A percentile compares a stretch with the other conserved stretches of the same genome.
Evolutionary conservation across 495 filamentous ascomycete species (phyloP).

Genomic region (Tuber umbilicatum): DNA sequence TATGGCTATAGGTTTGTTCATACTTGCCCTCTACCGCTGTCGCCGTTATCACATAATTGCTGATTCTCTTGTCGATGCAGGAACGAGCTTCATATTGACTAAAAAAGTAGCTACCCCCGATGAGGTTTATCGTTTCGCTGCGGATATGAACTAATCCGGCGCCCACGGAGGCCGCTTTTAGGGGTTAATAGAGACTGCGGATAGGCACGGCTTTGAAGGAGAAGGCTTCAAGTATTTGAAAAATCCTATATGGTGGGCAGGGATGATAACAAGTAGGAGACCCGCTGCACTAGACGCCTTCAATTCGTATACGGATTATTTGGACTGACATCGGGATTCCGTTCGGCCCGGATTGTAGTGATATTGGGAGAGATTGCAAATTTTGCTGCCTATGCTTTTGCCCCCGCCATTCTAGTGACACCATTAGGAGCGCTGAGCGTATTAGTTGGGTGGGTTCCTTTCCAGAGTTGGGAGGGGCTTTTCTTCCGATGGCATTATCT

Average conservation of each 20-base stretch:
- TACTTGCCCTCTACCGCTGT: constrained; percentile 3
- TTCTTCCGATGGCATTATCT: constrained; percentile 4
- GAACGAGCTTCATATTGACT: constrained; percentile 88
- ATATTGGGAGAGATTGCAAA: constrained; percentile 84
- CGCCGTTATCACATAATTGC: constrained; percentile 33
- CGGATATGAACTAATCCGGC: constrained; percentile 7
- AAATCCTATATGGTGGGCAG: constrained; percentile 92
- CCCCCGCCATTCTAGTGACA: constrained; percentile 92
- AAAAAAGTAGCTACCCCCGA: constrained; percentile 60
- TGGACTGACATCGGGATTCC: constrained; percentile 14
- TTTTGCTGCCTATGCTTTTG: constrained; percentile 96
- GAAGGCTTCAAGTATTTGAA: constrained; percentile 90
- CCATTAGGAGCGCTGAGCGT: constrained; percentile 89
- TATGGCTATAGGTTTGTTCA: constrained; percentile 77
- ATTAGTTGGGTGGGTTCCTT: constrained; percentile 66
- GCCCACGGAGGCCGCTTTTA: constrained; percentile 42
- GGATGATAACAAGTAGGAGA: constrained; percentile 72
- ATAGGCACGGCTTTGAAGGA: constrained; percentile 89
- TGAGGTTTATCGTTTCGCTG: neutral
- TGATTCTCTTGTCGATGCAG: constrained; percentile 44
- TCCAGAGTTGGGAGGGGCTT: neutral
- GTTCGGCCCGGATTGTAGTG: constrained; percentile 51
- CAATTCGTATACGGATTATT: neutral
- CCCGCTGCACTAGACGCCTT: neutral
- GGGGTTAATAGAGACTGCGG: constrained; percentile 84